Base-by-base conservation (phyloP, 768 basidiomycete genomes). In the Tricholoma flavovirens region DNA sequence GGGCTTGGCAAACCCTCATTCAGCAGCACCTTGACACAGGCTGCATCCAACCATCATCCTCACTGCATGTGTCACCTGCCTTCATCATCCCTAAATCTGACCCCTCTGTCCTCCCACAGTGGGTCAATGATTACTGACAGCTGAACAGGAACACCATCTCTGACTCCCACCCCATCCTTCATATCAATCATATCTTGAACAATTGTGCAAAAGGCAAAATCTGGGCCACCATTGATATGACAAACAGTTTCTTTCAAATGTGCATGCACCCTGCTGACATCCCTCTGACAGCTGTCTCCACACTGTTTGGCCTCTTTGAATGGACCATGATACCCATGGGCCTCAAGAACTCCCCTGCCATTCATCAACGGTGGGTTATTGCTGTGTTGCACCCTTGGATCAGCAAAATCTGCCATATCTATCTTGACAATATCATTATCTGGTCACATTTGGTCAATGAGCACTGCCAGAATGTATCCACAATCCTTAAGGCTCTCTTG, bases 371-470 rank as follows among this genome's bases (percentile, higher is more conserved):
- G 0, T 56, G 62, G 0, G 63, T 74, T 0, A 66, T 59, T 0
- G 49, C 46, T 11, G 69, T 66, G 0, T 60, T 81, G 0, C n/a
- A 61, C 0, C 35, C 60, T 53, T 32, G 21, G 38, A 69, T 77
- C 38, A 72, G 75, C 45, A 71, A 78, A 51, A 67, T 75, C 2
- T 78, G 78, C 57, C 61, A 78, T n/a, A n/a, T n/a, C n/a, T n/a
- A n/a, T n/a, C n/a, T n/a, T n/a, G n/a, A n/a, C n/a, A n/a, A n/a
- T n/a, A 74, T 79, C 26, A 62, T 79, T 7, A 75, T 78, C 15
- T 78, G 72, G 70, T 80, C 75, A 0, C 3, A 75, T 0, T 57
- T 62, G 0, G 17, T 72, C 0, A 71, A 71, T 0, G 70, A 75
- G 43, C 76, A 77, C 21, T 42, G 54, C 1, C 0, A 35, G 1